A percentile compares a stretch with the other conserved stretches of the same genome.
These are phyloP conservation scores for Cicer judaicum DNA, from an alignment of 306 rosid genomes.

Conservation along the genomic window DNA sequence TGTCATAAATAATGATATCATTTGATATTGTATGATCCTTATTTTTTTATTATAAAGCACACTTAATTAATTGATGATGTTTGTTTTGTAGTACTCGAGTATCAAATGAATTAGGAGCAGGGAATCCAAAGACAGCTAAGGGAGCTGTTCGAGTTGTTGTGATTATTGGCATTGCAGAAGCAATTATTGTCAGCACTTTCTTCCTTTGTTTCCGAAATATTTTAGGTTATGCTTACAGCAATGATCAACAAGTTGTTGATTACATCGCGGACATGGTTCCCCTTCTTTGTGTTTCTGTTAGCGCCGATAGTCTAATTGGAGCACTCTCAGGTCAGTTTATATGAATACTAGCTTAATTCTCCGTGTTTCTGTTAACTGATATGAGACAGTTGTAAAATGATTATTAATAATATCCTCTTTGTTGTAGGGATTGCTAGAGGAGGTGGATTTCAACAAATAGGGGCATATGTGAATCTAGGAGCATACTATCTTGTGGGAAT, in stretches of 20 bases:
- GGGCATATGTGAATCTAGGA: slow-evolving; percentile 60
- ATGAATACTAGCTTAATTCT: background rate
- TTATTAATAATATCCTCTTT: background rate
- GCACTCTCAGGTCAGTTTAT: slow-evolving; percentile 48
- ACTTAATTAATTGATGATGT: background rate
- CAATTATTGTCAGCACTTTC: slow-evolving; percentile 45
- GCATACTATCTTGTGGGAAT: slow-evolving; percentile 58
- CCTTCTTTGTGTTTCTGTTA: slow-evolving; percentile 54
- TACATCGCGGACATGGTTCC: slow-evolving; percentile 60
- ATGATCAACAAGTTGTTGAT: slow-evolving; percentile 55
- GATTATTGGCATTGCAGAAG: slow-evolving; percentile 54
- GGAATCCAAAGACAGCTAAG: slow-evolving; percentile 57
- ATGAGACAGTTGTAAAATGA: too few species aligned
- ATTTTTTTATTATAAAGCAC: background rate
- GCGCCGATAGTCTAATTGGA: slow-evolving; percentile 55
- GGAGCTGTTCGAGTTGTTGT: slow-evolving; percentile 52
- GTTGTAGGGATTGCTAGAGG: slow-evolving; percentile 55
- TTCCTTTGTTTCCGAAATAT: slow-evolving; percentile 49
- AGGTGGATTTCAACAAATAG: slow-evolving; percentile 54
- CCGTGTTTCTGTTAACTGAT: too few species aligned
- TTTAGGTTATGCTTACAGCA: slow-evolving; percentile 69
- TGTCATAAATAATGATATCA: background rate
- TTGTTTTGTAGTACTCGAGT: slow-evolving; percentile 62
- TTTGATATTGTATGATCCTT: background rate
- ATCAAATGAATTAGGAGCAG: slow-evolving; percentile 75